phyloP scores from a whole-genome alignment of 108 stramenopile species.

The Conticribra guillardii region DNA sequence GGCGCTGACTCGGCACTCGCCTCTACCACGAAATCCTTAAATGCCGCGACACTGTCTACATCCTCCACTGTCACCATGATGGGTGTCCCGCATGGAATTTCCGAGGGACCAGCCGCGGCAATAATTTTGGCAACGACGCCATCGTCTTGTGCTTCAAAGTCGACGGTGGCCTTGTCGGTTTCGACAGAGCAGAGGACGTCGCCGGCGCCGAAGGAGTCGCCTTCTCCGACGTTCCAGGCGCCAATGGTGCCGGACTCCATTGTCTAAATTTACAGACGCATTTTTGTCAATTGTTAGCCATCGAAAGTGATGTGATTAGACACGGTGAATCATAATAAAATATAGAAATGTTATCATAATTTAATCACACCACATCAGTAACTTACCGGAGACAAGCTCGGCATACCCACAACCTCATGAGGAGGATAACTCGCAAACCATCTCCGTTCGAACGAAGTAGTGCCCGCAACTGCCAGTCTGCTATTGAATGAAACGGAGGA shows the following conservation, averaged over 20 bases:
- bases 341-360: too few species aligned
- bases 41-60: slow-evolving; percentile 82
- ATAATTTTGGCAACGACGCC: slow-evolving; percentile 96
- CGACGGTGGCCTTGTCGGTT: slow-evolving; percentile 99
- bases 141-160: slow-evolving; percentile 98
- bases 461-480: not conserved
- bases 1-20: slow-evolving; percentile 45
- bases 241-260: slow-evolving; percentile 94
- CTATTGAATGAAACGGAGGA: not conserved
- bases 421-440: slow-evolving; percentile 80
- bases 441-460: slow-evolving; percentile 11
- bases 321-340: too few species aligned
- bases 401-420: slow-evolving; percentile 93
- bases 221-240: slow-evolving; percentile 85
- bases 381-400: slow-evolving; percentile 93
- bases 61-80: slow-evolving; percentile 94
- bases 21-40: slow-evolving; percentile 83
- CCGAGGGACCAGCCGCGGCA: slow-evolving; percentile 67
- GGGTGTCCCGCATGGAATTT: slow-evolving; percentile 90
- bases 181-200: slow-evolving; percentile 94
- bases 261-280: too few species aligned
- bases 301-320: too few species aligned
- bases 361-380: too few species aligned
- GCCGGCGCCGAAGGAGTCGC: slow-evolving; percentile 86
- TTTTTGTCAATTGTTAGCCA: too few species aligned